These are phyloP conservation scores for Chaetomiaceae sp. DNA, from an alignment of 2,329 filamentous ascomycete genomes.

Conservation along the genomic window DNA sequence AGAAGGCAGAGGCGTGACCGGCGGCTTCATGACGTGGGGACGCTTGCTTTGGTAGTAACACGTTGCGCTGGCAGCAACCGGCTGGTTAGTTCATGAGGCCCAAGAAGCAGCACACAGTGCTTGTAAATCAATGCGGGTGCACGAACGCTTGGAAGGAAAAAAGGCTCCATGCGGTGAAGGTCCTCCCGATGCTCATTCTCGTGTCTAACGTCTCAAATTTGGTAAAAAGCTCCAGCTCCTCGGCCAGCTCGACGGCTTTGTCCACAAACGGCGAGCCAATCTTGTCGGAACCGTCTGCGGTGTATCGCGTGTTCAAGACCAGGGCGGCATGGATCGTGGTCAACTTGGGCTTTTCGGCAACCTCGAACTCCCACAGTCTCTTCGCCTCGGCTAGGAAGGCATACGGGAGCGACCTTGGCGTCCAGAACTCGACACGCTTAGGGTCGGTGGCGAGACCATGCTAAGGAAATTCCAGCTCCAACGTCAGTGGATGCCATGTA, in stretches of 20 bases:
- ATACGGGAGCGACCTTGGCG: slow-evolving; percentile 31
- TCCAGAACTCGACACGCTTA: slow-evolving; percentile 35
- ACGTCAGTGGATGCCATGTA: not conserved
- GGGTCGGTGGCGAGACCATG: slow-evolving; percentile 29
- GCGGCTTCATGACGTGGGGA: not conserved
- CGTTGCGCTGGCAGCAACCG: too few species aligned
- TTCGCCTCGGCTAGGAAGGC: slow-evolving; percentile 36
- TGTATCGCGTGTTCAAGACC: slow-evolving; percentile 30
- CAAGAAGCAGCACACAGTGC: too few species aligned
- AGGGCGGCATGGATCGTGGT: slow-evolving; percentile 34
- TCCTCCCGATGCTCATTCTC: not conserved
- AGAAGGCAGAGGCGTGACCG: not conserved
- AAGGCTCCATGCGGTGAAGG: slow-evolving; percentile 7
- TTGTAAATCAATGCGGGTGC: too few species aligned
- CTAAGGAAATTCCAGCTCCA: slow-evolving; percentile 17
- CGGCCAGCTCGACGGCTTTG: slow-evolving; percentile 1
- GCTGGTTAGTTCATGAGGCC: too few species aligned
- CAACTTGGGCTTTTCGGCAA: slow-evolving; percentile 18
- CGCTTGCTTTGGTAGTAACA: not conserved
- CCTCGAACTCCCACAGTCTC: slow-evolving; percentile 36
- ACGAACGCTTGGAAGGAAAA: slow-evolving; percentile 2
- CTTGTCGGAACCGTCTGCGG: slow-evolving; percentile 6
- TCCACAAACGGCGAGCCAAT: not conserved
- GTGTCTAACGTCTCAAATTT: not conserved
- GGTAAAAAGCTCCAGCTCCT: slow-evolving; percentile 7